A percentile compares a stretch with the other conserved stretches of the same genome.
phyloP scores from a whole-genome alignment of 305 asterid genomes.

The Petunia hybrid region DNA sequence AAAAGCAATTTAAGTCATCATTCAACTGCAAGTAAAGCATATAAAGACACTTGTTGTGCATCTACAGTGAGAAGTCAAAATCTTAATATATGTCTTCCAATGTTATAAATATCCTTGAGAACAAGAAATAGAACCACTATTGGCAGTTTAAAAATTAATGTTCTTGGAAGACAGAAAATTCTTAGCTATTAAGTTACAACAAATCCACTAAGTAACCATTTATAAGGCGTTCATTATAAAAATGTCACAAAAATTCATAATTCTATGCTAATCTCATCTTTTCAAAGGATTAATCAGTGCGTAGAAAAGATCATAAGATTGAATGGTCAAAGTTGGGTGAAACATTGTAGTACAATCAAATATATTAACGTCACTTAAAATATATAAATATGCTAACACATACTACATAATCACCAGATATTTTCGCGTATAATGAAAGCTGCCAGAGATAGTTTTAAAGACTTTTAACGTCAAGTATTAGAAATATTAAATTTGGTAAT shows the following conservation, averaged over 20 bases:
- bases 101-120: conserved; percentile 12
- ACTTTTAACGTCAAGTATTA: neutral
- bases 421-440: neutral
- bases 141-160: neutral
- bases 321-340: neutral
- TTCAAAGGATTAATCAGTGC: conserved; percentile 4
- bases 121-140: neutral
- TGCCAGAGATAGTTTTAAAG: neutral
- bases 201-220: neutral
- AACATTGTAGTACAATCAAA: conserved; percentile 18
- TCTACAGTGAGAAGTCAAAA: conserved; percentile 2
- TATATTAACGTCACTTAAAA: neutral
- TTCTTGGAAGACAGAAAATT: neutral
- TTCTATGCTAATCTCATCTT: conserved; percentile 3
- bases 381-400: neutral
- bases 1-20: conserved; percentile 25
- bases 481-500: conserved; percentile 13
- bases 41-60: neutral
- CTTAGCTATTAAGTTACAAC: neutral
- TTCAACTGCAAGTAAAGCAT: neutral
- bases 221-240: neutral
- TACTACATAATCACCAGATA: neutral
- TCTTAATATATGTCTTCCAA: neutral
- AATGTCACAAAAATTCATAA: neutral
- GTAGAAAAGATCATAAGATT: conserved; percentile 11